A percentile compares a stretch with the other conserved stretches of the same genome.
Evolutionary conservation across 257 asterid species (phyloP).

Genomic region (Gynochthodes officinalis): DNA sequence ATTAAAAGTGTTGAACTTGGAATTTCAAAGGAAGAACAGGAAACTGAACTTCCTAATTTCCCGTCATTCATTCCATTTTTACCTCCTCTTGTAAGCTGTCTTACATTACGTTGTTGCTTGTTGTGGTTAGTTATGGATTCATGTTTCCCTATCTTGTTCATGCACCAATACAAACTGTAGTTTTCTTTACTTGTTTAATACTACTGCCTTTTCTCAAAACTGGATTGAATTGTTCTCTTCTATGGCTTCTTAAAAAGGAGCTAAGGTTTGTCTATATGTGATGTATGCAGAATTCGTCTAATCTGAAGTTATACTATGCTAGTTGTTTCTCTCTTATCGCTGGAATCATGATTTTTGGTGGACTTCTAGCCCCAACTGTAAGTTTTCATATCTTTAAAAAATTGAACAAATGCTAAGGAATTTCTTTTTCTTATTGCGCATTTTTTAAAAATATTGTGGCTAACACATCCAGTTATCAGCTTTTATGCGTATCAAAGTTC

Average conservation of each 20-base stretch:
- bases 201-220: neutral
- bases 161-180: neutral
- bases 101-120: neutral
- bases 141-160: neutral
- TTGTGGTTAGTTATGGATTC: neutral
- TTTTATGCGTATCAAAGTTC: neutral
- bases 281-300: conserved; percentile 63
- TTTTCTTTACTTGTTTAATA: neutral
- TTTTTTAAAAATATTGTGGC: neutral
- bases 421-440: too few relatives aligned
- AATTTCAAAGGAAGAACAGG: conserved; percentile 56
- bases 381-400: conserved; percentile 25
- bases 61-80: conserved; percentile 95
- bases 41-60: conserved; percentile 81
- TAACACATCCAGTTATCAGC: neutral
- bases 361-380: conserved; percentile 91
- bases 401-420: neutral
- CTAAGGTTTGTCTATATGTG: neutral
- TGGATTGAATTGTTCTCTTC: neutral
- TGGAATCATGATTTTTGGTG: conserved; percentile 89
- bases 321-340: conserved; percentile 85
- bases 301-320: conserved; percentile 78
- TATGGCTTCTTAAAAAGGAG: neutral
- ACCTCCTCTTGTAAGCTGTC: conserved; percentile 78
- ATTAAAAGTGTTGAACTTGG: conserved; percentile 77